These are phyloP conservation scores for Allomyces arbusculus DNA, from an alignment of 192 early-diverging fungal species.

Conservation along the genomic window DNA sequence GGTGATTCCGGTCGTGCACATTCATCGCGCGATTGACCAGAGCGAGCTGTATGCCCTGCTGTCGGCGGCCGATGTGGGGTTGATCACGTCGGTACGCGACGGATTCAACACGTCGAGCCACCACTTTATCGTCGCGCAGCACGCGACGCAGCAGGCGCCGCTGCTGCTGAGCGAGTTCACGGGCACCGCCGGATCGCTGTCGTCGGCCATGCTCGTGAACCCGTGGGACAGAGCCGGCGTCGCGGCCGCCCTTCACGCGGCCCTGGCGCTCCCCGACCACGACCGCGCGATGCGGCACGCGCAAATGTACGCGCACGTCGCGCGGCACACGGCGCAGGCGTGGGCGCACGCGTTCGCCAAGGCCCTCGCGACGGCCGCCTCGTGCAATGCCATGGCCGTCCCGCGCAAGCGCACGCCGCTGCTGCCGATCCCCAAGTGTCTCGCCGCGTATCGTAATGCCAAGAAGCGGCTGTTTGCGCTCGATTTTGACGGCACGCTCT, in stretches of 20 bases:
- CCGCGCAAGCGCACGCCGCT: too few species aligned
- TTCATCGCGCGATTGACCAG: constrained; percentile 72
- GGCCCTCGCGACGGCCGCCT: too few species aligned
- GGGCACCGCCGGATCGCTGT: constrained; percentile 77
- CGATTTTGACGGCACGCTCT: background rate
- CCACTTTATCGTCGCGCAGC: constrained; percentile 83
- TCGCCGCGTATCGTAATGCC: too few species aligned
- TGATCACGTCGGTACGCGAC: constrained; percentile 84
- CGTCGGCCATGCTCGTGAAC: constrained; percentile 61
- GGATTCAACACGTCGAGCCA: constrained; percentile 96
- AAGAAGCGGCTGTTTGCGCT: background rate
- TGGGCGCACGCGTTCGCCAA: constrained; percentile 57
- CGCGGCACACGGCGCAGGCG: constrained; percentile 55
- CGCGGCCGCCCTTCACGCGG: constrained; percentile 74
- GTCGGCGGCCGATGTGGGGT: constrained; percentile 70
- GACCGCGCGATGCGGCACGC: constrained; percentile 59
- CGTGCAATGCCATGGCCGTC: too few species aligned
- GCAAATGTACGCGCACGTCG: constrained; percentile 40
- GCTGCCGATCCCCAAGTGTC: too few species aligned
- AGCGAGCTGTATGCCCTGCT: constrained; percentile 92
- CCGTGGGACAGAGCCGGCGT: constrained; percentile 87
- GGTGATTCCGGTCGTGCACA: constrained; percentile 79
- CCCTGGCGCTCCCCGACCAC: constrained; percentile 54
- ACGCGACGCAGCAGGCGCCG: constrained; percentile 54
- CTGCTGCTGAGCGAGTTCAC: constrained; percentile 93